Evolutionary conservation across 495 filamentous ascomycete species (phyloP), one percentile per base, ranked within the genome.

Genomic region (Neurospora tetraspora): DNA sequence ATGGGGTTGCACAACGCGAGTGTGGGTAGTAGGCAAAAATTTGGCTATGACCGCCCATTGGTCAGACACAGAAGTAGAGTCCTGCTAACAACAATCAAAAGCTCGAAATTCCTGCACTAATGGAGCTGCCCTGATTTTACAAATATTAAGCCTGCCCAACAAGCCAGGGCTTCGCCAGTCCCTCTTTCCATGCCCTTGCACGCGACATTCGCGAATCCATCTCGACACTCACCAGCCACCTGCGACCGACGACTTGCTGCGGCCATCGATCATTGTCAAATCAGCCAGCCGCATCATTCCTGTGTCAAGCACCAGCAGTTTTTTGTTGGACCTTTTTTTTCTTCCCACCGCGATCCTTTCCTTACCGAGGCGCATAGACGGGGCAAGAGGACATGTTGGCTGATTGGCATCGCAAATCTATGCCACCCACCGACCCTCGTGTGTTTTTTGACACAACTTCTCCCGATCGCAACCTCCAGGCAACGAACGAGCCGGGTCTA

Each of bases 121-220:
- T 70, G 69, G 31, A 61, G 42, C 47, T 68, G 36, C 70, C 73
- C 75, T 77, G 75, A 77, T 77, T 77, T 75, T 75, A 75, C 75
- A 74, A 75, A 77, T 75, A 72, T 71, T 74, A 65, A 65, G 53
- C 53, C 14, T 34, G 27, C 31, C 27, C 38, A 36, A 45, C 72
- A 69, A 40, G 68, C 47, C 40, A 71, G 59, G 53, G 27, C 53
- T 65, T 65, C 27, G 14, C 27, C 53, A 65, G 53, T 65, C 14
- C 14, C 27, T 34, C 53, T 36, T 65, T 65, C 27, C 6, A 65
- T 65, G 53, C 53, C 53, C 53, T 65, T 65, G 27, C 53, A 34
- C 53, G 53, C 53, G 53, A 65, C 53, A 16, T 36, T 65, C 53
- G 53, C 53, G 12, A 65, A 65, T 59, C 53, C 31, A 36, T 65